Evolutionary conservation across 2,329 filamentous ascomycete species (phyloP).

Genomic region (Fusarium longipes): DNA sequence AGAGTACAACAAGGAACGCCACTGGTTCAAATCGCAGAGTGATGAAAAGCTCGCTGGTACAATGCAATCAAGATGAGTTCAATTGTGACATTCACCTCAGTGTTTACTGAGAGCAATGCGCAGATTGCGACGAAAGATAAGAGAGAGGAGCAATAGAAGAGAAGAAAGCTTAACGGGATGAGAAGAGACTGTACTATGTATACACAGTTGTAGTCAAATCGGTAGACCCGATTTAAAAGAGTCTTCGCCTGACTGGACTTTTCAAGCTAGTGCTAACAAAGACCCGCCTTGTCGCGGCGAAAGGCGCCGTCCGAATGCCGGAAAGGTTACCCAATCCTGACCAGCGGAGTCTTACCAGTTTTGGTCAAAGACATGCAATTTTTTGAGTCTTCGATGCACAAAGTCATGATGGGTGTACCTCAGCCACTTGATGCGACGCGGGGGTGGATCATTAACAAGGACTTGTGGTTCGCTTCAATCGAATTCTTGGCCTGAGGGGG

Average conservation of each 20-base stretch:
- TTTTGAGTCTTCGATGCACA: conserved; percentile 18
- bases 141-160: conserved; percentile 5
- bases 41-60: conserved; percentile 26
- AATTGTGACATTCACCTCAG: conserved; percentile 7
- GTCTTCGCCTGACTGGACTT: conserved; percentile 37
- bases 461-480: conserved; percentile 18
- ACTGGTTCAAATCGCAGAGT: conserved; percentile 21
- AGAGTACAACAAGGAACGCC: conserved; percentile 24
- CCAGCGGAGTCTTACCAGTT: conserved; percentile 36
- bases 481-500: conserved; percentile 8
- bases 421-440: conserved; percentile 29
- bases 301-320: conserved; percentile 24
- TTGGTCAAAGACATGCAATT: conserved; percentile 28
- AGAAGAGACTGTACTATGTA: conserved; percentile 24
- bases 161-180: background rate
- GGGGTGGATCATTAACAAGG: conserved; percentile 41
- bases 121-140: conserved; percentile 5
- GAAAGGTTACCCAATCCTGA: conserved; percentile 14
- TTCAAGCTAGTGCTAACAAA: conserved; percentile 27
- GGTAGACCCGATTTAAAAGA: conserved; percentile 34
- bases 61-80: conserved; percentile 22
- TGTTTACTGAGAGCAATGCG: conserved; percentile 7
- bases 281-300: conserved; percentile 29
- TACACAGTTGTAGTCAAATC: conserved; percentile 30
- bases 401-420: conserved; percentile 26